These are phyloP conservation scores for Vinca minor DNA, from an alignment of 257 asterid species.

Conservation along the genomic window DNA sequence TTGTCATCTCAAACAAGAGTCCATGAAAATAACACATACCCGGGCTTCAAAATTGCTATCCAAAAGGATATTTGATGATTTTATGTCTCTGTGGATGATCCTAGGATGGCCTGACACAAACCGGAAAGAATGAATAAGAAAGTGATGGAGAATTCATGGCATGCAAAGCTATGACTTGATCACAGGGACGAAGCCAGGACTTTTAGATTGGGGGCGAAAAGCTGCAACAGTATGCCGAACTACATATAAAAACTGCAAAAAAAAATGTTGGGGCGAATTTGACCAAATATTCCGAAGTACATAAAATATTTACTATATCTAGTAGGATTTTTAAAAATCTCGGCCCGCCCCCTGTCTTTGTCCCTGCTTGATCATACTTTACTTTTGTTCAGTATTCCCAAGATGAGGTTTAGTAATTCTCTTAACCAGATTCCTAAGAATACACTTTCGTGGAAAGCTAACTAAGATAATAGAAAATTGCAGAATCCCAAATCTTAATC, in stretches of 20 bases:
- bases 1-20: background rate
- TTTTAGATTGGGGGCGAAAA: too few relatives aligned
- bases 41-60: slow-evolving; percentile 72
- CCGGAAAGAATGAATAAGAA: slow-evolving; percentile 6
- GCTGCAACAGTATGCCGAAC: too few relatives aligned
- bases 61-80: slow-evolving; percentile 84
- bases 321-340: too few relatives aligned
- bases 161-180: background rate
- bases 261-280: too few relatives aligned
- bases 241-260: too few relatives aligned
- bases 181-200: too few relatives aligned
- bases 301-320: too few relatives aligned
- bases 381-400: background rate
- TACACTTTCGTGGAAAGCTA: background rate
- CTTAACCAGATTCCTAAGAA: background rate
- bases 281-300: too few relatives aligned
- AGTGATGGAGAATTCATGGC: background rate
- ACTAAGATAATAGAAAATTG: background rate
- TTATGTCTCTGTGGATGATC: slow-evolving; percentile 85
- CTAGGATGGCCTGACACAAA: slow-evolving; percentile 64
- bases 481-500: background rate
- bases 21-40: slow-evolving; percentile 34
- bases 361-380: background rate
- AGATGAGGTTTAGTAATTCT: background rate
- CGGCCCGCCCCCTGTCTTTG: too few relatives aligned